Evolutionary conservation across 257 asterid genomes (phyloP).

Genomic region (Fraxinus cuspidata): DNA sequence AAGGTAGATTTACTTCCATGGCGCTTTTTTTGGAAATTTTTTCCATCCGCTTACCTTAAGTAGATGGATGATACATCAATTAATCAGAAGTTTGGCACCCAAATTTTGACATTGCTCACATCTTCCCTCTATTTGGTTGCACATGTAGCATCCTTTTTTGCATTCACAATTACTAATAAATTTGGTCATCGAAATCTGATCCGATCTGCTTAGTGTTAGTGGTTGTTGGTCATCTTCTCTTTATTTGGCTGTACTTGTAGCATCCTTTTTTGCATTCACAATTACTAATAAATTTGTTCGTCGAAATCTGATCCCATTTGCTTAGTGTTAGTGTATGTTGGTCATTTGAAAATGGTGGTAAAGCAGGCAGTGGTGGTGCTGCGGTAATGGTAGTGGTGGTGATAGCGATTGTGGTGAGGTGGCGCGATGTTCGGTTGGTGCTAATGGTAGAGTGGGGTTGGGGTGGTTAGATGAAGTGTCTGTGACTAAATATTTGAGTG

Average conservation of each 20-base stretch:
- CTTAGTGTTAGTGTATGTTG: too few species aligned
- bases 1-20: slow-evolving; percentile 10
- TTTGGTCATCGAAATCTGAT: not conserved
- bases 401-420: too few species aligned
- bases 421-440: too few species aligned
- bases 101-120: not conserved
- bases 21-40: not conserved
- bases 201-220: too few species aligned
- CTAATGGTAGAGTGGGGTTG: too few species aligned
- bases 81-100: not conserved
- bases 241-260: slow-evolving; percentile 4
- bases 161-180: not conserved
- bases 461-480: too few species aligned
- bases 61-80: not conserved
- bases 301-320: too few species aligned
- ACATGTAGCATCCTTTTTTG: not conserved
- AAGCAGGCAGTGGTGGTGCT: too few species aligned
- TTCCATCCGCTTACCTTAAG: not conserved
- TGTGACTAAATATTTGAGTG: too few species aligned
- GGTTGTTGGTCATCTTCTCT: not conserved
- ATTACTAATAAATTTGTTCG: not conserved
- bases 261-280: not conserved
- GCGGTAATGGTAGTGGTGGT: too few species aligned
- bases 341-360: not conserved
- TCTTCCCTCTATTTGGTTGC: slow-evolving; percentile 11